A percentile compares a stretch with the other conserved stretches of the same genome.
These are phyloP conservation scores for Didymella sp. DNA, from an alignment of 2,329 filamentous ascomycete species.

Conservation along the genomic window DNA sequence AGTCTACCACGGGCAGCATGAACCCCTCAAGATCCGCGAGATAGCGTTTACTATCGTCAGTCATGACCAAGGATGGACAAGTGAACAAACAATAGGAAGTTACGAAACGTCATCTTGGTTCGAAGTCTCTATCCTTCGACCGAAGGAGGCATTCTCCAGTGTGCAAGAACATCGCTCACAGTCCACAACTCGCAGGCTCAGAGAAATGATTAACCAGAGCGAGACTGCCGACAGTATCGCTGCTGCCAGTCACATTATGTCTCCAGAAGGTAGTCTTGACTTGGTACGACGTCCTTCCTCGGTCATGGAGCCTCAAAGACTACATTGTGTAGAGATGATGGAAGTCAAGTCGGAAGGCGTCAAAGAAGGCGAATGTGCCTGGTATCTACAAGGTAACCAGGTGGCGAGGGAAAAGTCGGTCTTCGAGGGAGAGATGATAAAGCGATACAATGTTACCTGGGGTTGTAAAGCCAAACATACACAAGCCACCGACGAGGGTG, in stretches of 20 bases:
- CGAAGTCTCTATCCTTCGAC: background rate
- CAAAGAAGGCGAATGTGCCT: conserved; percentile 26
- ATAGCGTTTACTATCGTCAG: conserved; percentile 29
- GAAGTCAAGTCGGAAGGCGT: background rate
- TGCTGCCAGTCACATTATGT: conserved; percentile 14
- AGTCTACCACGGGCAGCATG: background rate
- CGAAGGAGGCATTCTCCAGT: background rate
- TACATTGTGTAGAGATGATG: conserved; percentile 23
- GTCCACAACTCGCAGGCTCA: background rate
- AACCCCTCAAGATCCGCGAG: conserved; percentile 19
- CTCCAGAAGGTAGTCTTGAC: conserved; percentile 12
- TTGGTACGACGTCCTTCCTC: conserved; percentile 16
- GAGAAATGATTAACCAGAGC: background rate
- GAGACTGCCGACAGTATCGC: background rate
- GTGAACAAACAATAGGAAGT: conserved; percentile 18
- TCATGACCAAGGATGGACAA: conserved; percentile 35
- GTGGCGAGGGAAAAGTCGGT: conserved; percentile 22
- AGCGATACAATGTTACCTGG: conserved; percentile 25
- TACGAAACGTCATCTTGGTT: conserved; percentile 26
- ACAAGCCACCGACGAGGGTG: conserved; percentile 18
- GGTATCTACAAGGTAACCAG: conserved; percentile 32
- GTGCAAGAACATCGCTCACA: background rate
- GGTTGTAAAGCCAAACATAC: conserved; percentile 15
- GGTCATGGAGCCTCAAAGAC: conserved; percentile 18
- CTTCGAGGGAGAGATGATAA: conserved; percentile 24